These are phyloP conservation scores for Nasturtium officinale DNA, from an alignment of 345 rosid genomes.

Conservation along the genomic window DNA sequence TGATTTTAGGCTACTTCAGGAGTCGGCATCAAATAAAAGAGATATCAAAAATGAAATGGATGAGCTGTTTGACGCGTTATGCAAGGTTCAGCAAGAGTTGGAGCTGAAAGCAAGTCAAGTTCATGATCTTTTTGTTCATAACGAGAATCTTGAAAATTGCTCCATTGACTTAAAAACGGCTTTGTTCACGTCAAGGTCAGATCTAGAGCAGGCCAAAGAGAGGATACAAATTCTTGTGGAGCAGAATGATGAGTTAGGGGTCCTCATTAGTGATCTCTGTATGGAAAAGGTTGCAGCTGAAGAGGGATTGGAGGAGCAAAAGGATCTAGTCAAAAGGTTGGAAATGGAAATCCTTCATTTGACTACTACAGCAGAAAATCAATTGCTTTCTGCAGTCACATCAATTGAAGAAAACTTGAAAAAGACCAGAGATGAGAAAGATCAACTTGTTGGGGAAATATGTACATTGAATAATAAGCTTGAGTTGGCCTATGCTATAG, in stretches of 20 bases:
- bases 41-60: constrained; percentile 76
- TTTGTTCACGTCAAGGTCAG: constrained; percentile 50
- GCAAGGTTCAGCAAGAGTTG: constrained; percentile 59
- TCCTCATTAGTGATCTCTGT: constrained; percentile 67
- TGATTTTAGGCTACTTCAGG: constrained; percentile 87
- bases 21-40: constrained; percentile 71
- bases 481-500: constrained; percentile 66
- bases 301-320: constrained; percentile 71
- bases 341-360: constrained; percentile 78
- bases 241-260: constrained; percentile 71
- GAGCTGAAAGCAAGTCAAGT: constrained; percentile 67
- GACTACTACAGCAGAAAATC: constrained; percentile 57
- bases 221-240: constrained; percentile 54
- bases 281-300: constrained; percentile 66
- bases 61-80: constrained; percentile 53
- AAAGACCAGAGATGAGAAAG: constrained; percentile 56
- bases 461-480: constrained; percentile 62
- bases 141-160: constrained; percentile 55
- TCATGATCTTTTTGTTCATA: constrained; percentile 57
- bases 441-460: constrained; percentile 62
- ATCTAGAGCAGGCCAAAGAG: constrained; percentile 62
- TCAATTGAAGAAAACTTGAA: constrained; percentile 57
- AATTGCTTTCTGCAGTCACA: constrained; percentile 51
- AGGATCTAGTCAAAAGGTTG: constrained; percentile 64
- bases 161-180: constrained; percentile 59